Conservation (phyloP, 345 rosid genomes). For the Raphanus raphanistrum region DNA sequence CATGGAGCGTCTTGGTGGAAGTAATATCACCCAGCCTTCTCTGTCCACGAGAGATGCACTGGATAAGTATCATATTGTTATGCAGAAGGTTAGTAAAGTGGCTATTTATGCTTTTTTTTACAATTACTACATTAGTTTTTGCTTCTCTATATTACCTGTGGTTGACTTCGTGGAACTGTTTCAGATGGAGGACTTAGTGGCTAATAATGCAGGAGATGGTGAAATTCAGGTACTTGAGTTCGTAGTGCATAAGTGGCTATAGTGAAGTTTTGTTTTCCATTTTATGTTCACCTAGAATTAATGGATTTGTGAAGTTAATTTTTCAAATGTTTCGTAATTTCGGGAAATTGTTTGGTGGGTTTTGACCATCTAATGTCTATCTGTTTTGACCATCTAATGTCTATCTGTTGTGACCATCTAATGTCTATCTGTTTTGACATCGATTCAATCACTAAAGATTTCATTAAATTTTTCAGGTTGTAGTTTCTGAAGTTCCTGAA, state of each 20-base stretch:
- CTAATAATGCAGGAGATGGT: constrained; percentile 65
- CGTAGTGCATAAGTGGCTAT: not conserved
- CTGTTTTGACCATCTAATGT: not conserved
- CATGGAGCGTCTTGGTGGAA: constrained; percentile 66
- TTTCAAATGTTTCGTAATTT: not conserved
- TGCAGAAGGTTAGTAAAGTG: constrained; percentile 63
- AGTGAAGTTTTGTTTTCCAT: not conserved
- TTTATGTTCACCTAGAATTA: not conserved
- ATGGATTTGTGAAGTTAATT: not conserved
- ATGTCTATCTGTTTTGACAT: not conserved
- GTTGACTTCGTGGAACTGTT: constrained; percentile 32
- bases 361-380: not conserved
- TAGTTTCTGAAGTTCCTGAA: constrained; percentile 90
- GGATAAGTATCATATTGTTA: constrained; percentile 79
- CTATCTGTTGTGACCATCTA: not conserved
- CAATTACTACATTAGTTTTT: not conserved
- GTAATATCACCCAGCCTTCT: constrained; percentile 60
- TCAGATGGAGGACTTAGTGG: constrained; percentile 80
- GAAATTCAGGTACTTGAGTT: constrained; percentile 73
- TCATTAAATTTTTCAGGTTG: not conserved
- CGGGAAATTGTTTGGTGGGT: not conserved
- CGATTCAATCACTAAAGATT: not conserved
- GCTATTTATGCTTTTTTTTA: not conserved
- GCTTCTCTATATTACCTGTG: constrained; percentile 7
- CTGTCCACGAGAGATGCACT: constrained; percentile 85